Percentiles rank a stretch among this genome's conserved stretches.
Conservation (phyloP, 2,329 filamentous ascomycete species). For the Stagonosporopsis vannaccii region DNA sequence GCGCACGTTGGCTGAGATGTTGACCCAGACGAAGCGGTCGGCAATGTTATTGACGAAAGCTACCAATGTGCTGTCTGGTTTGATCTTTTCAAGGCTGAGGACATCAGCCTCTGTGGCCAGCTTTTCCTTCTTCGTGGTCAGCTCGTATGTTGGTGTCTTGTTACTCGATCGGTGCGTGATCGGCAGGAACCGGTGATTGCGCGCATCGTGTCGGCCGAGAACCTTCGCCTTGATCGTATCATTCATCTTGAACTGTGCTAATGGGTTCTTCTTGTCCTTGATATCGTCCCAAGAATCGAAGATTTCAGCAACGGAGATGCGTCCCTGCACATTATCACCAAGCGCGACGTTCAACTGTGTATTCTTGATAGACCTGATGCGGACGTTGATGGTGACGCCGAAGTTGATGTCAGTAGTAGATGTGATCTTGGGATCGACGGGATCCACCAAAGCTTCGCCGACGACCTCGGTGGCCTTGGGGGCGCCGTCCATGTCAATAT, state of each 20-base stretch:
- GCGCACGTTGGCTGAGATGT: constrained; percentile 84
- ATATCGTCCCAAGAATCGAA: constrained; percentile 92
- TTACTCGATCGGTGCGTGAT: constrained; percentile 85
- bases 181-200: constrained; percentile 88
- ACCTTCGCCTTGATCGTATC: constrained; percentile 77
- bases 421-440: constrained; percentile 69
- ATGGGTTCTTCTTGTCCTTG: constrained; percentile 77
- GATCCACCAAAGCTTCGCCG: constrained; percentile 59
- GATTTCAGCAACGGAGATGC: constrained; percentile 88
- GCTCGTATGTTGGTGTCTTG: constrained; percentile 76
- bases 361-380: constrained; percentile 82
- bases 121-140: constrained; percentile 76
- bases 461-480: constrained; percentile 34
- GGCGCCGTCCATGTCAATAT: constrained; percentile 45
- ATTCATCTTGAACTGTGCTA: constrained; percentile 75
- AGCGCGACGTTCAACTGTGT: constrained; percentile 93
- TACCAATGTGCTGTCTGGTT: constrained; percentile 73
- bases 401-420: constrained; percentile 75
- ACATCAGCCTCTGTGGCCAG: constrained; percentile 64
- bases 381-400: constrained; percentile 77
- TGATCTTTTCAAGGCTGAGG: constrained; percentile 75
- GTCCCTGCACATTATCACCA: constrained; percentile 87
- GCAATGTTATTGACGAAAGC: constrained; percentile 92
- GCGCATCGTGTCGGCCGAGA: constrained; percentile 86
- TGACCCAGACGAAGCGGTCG: constrained; percentile 85